These are phyloP conservation scores for Miamiensis avidus DNA, from an alignment of 169 alveolate genomes.

Conservation along the genomic window DNA sequence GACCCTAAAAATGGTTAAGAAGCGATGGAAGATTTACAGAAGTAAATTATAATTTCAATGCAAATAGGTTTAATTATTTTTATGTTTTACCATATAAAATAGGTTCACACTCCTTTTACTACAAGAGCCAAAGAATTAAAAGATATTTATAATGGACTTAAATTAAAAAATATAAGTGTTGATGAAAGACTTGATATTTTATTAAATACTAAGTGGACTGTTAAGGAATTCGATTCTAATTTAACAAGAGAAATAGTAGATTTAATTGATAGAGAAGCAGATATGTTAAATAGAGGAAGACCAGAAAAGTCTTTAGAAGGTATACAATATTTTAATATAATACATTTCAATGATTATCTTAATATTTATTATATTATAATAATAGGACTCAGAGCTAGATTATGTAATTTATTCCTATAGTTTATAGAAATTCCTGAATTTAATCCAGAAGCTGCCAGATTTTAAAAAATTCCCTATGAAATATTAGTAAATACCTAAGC, in stretches of 20 bases:
- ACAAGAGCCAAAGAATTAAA: constrained; percentile 86
- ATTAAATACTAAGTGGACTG: constrained; percentile 91
- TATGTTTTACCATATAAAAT: too few species aligned
- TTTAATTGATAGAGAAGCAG: constrained; percentile 91
- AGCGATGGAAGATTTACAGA: constrained; percentile 88
- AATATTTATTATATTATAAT: not conserved
- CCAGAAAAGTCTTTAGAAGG: constrained; percentile 85
- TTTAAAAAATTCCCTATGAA: constrained; percentile 84
- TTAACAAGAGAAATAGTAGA: constrained; percentile 89
- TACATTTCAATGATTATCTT: not conserved
- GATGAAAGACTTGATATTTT: constrained; percentile 91
- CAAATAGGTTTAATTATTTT: too few species aligned
- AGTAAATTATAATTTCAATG: constrained; percentile 36
- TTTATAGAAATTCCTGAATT: constrained; percentile 90
- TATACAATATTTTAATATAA: not conserved
- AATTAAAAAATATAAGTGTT: constrained; percentile 75
- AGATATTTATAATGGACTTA: constrained; percentile 87
- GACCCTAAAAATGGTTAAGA: constrained; percentile 90
- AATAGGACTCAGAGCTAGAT: constrained; percentile 76
- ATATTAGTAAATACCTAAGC: constrained; percentile 42
- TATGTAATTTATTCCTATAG: constrained; percentile 85
- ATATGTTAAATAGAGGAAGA: constrained; percentile 92
- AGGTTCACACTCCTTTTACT: constrained; percentile 84
- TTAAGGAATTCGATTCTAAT: constrained; percentile 88
- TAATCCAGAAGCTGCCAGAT: constrained; percentile 92